These are phyloP conservation scores for Gaertneriomyces semiglobifer DNA, from an alignment of 192 early-diverging fungal species.

Conservation along the genomic window DNA sequence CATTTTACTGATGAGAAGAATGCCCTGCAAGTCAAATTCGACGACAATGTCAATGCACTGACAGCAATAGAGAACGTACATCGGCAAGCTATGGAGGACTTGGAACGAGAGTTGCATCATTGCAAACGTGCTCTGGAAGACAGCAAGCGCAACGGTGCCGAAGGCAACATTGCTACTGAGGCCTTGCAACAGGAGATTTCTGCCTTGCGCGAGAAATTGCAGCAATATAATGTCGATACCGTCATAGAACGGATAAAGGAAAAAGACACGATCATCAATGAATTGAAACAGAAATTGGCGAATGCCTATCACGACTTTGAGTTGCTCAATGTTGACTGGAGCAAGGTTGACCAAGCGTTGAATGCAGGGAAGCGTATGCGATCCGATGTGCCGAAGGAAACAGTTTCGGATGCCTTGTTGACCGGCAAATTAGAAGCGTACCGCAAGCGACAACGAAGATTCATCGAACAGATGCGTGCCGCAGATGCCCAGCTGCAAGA, in stretches of 20 bases:
- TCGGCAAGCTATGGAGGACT: constrained; percentile 15
- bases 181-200: constrained; percentile 31
- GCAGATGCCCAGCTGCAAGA: constrained; percentile 40
- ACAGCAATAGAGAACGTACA: constrained; percentile 17
- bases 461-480: constrained; percentile 25
- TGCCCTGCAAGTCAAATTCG: constrained; percentile 40
- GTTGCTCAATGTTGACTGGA: constrained; percentile 53
- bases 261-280: constrained; percentile 44
- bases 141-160: constrained; percentile 21
- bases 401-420: constrained; percentile 19
- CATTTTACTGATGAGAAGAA: constrained; percentile 45
- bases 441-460: constrained; percentile 24
- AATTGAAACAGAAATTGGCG: constrained; percentile 36
- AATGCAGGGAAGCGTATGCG: neutral
- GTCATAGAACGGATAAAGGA: constrained; percentile 36
- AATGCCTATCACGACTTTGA: constrained; percentile 49
- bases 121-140: constrained; percentile 23
- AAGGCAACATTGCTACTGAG: constrained; percentile 28
- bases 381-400: neutral
- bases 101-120: constrained; percentile 22
- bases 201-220: constrained; percentile 29
- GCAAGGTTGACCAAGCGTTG: constrained; percentile 41
- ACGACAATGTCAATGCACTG: constrained; percentile 38
- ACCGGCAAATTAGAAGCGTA: constrained; percentile 40
- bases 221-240: constrained; percentile 28